phyloP scores from a whole-genome alignment of 345 rosid species.

The Aquilaria sinensis region DNA sequence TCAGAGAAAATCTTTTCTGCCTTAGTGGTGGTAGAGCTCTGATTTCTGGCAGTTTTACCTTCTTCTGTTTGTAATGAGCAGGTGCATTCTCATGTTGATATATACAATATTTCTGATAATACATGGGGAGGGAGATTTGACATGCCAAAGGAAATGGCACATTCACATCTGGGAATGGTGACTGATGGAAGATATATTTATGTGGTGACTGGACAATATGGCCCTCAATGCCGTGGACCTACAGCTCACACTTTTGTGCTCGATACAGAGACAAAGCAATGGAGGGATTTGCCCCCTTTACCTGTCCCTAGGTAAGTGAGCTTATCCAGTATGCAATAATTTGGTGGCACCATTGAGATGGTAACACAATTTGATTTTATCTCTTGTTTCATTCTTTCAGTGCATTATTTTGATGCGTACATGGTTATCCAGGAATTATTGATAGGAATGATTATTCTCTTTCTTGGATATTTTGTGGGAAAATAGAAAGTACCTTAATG shows the following conservation, averaged over 20 bases:
- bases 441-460: no score
- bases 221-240: constrained; percentile 95
- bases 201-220: constrained; percentile 80
- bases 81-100: constrained; percentile 95
- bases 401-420: no score
- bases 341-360: no score
- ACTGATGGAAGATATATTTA: constrained; percentile 89
- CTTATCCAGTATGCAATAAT: constrained; percentile 1
- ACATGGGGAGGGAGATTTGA: constrained; percentile 89
- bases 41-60: neutral
- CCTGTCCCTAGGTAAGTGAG: constrained; percentile 78
- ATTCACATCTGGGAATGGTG: constrained; percentile 98
- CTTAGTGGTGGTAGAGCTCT: neutral
- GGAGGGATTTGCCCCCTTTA: constrained; percentile 62
- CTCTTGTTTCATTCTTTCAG: no score
- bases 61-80: constrained; percentile 15
- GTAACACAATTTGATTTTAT: no score
- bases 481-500: no score
- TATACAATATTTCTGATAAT: constrained; percentile 74
- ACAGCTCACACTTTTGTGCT: constrained; percentile 77
- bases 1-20: neutral
- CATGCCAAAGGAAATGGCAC: constrained; percentile 99
- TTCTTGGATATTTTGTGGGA: no score
- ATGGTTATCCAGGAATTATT: no score
- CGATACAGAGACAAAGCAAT: constrained; percentile 76